A percentile compares a stretch with the other conserved stretches of the same genome.
Evolutionary conservation across 2,329 filamentous ascomycete genomes (phyloP).

Genomic region (Teratosphaeria destructans): DNA sequence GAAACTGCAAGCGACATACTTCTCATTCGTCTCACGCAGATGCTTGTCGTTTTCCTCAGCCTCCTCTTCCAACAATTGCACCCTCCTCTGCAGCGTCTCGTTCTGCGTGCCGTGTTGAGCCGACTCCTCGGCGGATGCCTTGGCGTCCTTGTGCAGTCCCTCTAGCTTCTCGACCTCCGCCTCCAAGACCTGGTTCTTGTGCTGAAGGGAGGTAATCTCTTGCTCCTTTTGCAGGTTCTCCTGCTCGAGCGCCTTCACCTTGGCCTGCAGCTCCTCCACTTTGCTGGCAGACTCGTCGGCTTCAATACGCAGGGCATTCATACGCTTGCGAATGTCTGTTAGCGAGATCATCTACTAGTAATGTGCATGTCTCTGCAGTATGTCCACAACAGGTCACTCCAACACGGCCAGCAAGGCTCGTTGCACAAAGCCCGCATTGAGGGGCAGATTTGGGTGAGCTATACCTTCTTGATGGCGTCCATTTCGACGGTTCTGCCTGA

Average conservation of each 20-base stretch:
- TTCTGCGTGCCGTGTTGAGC: constrained; percentile 77
- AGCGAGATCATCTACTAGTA: background rate
- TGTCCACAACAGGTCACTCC: background rate
- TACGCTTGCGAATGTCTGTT: constrained; percentile 54
- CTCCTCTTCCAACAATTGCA: constrained; percentile 96
- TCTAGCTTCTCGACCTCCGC: constrained; percentile 88
- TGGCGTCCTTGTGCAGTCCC: constrained; percentile 69
- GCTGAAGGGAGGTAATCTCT: constrained; percentile 89
- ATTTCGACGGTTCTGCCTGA: constrained; percentile 18
- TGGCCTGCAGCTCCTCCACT: constrained; percentile 76
- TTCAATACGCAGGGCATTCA: constrained; percentile 89
- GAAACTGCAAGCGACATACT: constrained; percentile 52
- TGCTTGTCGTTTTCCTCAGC: constrained; percentile 94
- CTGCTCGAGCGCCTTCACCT: constrained; percentile 85
- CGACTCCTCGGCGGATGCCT: constrained; percentile 75
- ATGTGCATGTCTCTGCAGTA: background rate
- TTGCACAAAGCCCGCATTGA: constrained; percentile 7
- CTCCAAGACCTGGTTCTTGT: constrained; percentile 92
- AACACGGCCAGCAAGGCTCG: background rate
- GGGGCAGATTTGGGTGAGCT: constrained; percentile 17
- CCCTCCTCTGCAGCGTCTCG: constrained; percentile 80
- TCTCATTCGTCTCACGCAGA: constrained; percentile 93
- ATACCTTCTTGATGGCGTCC: constrained; percentile 36
- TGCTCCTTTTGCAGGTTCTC: constrained; percentile 96
- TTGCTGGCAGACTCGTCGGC: constrained; percentile 73